Conservation (phyloP, 2,329 filamentous ascomycete genomes). For the Xylariaceae sp. region DNA sequence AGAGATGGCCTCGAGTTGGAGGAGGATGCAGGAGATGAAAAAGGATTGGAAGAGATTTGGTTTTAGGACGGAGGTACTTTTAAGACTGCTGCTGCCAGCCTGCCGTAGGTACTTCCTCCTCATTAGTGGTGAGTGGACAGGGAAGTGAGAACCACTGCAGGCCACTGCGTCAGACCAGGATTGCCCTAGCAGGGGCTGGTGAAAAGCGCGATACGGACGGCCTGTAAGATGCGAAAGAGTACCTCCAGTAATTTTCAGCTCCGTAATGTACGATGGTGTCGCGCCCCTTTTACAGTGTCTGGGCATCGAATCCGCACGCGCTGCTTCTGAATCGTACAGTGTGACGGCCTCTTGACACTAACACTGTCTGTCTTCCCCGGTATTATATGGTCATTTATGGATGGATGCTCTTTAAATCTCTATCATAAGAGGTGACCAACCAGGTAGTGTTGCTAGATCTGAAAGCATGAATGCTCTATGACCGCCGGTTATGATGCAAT, state of each 20-base stretch:
- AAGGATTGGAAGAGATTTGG: constrained; percentile 53
- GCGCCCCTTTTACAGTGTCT: background rate
- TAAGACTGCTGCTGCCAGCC: too few relatives aligned
- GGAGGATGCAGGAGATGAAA: constrained; percentile 50
- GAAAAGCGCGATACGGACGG: constrained; percentile 19
- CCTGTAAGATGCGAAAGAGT: constrained; percentile 20
- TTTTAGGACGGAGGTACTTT: constrained; percentile 36
- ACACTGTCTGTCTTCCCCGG: too few relatives aligned
- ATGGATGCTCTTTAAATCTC: too few relatives aligned
- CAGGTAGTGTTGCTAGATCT: too few relatives aligned
- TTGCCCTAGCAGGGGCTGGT: constrained; percentile 18
- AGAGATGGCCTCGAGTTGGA: constrained; percentile 46
- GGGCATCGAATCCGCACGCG: background rate
- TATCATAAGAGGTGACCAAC: too few relatives aligned
- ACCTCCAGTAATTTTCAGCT: constrained; percentile 11
- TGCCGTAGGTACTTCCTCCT: too few relatives aligned
- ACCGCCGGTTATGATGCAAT: too few relatives aligned
- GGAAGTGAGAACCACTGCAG: constrained; percentile 10
- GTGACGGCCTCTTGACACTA: too few relatives aligned
- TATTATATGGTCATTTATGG: too few relatives aligned
- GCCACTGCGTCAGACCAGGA: constrained; percentile 10
- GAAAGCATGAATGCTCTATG: too few relatives aligned
- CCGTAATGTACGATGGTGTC: background rate
- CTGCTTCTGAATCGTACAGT: background rate
- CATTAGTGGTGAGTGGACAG: too few relatives aligned